Conservation (phyloP, 495 filamentous ascomycete genomes). For the Lophiotrema nucula region DNA sequence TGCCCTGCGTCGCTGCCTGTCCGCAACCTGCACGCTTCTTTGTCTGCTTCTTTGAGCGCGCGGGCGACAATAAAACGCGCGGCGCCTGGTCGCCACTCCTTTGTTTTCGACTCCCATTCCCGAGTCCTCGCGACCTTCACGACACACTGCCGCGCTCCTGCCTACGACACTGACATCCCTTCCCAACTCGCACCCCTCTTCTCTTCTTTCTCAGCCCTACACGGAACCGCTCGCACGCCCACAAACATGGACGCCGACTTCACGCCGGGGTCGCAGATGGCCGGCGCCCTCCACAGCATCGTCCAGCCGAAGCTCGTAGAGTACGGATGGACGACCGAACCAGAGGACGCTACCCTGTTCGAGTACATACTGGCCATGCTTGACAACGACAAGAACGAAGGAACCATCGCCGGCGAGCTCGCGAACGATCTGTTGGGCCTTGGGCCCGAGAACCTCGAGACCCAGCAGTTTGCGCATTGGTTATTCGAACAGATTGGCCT, state of each 20-base stretch:
- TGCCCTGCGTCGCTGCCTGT: neutral
- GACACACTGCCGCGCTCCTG: neutral
- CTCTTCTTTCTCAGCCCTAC: no score
- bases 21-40: neutral
- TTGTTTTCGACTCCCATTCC: conserved; percentile 6
- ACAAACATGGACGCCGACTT: conserved; percentile 69
- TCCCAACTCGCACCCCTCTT: neutral
- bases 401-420: conserved; percentile 84
- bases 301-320: conserved; percentile 95
- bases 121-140: neutral
- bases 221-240: conserved; percentile 3
- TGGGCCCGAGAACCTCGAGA: conserved; percentile 76
- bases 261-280: conserved; percentile 70
- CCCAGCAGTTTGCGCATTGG: conserved; percentile 84
- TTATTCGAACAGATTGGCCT: conserved; percentile 78
- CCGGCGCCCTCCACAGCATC: conserved; percentile 71
- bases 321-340: conserved; percentile 81
- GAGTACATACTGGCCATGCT: conserved; percentile 98
- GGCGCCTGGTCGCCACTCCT: conserved; percentile 21
- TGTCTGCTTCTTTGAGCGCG: conserved; percentile 3
- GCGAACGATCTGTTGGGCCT: conserved; percentile 84
- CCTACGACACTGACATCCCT: no score
- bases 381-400: conserved; percentile 86
- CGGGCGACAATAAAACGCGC: conserved; percentile 5
- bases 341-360: conserved; percentile 78